These are phyloP conservation scores for Dryas drummondii DNA, from an alignment of 306 rosid genomes.

Conservation along the genomic window DNA sequence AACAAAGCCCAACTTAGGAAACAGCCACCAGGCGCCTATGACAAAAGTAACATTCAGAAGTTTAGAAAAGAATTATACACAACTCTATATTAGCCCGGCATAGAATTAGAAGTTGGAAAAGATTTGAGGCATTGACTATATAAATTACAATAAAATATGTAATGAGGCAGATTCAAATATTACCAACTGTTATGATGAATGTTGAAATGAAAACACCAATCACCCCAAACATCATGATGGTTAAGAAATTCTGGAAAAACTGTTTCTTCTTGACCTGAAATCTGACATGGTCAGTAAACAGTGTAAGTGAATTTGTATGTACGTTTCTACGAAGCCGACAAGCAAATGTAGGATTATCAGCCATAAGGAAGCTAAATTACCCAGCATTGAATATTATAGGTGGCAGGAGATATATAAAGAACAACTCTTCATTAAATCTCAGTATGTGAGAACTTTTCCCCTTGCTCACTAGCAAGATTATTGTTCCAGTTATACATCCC, in stretches of 20 bases:
- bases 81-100: background rate
- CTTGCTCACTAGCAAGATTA: slow-evolving; percentile 56
- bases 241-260: slow-evolving; percentile 81
- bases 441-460: slow-evolving; percentile 81
- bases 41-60: slow-evolving; percentile 34
- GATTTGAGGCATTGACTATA: background rate
- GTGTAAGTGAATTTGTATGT: background rate
- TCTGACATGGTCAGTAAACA: slow-evolving; percentile 33
- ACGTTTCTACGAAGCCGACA: background rate
- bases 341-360: slow-evolving; percentile 2
- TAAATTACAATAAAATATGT: background rate
- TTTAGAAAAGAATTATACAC: slow-evolving; percentile 20
- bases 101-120: background rate
- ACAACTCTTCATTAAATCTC: slow-evolving; percentile 69
- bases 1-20: slow-evolving; percentile 66
- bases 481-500: slow-evolving; percentile 66
- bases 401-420: slow-evolving; percentile 96
- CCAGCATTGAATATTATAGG: slow-evolving; percentile 97
- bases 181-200: slow-evolving; percentile 61
- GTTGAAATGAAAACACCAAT: slow-evolving; percentile 78
- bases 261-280: slow-evolving; percentile 98
- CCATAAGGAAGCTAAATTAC: slow-evolving; percentile 39
- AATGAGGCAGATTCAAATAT: background rate
- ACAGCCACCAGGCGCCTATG: slow-evolving; percentile 83
- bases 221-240: slow-evolving; percentile 87